A percentile compares a stretch with the other conserved stretches of the same genome.
Evolutionary conservation across 1,284 basidiomycete genomes (phyloP).

Genomic region (Ustilago crameri): DNA sequence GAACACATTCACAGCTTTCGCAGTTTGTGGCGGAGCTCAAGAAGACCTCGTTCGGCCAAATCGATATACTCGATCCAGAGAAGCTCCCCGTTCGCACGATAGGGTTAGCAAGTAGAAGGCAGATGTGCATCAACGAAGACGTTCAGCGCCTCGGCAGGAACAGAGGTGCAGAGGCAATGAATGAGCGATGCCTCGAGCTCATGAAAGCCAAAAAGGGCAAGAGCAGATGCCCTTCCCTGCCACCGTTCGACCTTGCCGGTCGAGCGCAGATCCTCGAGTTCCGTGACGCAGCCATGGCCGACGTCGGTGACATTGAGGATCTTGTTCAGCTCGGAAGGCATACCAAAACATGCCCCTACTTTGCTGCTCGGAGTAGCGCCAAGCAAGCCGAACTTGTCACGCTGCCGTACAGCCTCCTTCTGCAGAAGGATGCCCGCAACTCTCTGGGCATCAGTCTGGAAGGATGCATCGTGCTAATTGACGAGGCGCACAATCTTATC

Average conservation of each 20-base stretch:
- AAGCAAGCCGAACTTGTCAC: slow-evolving; percentile 91
- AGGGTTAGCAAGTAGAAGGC: slow-evolving; percentile 84
- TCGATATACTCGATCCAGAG: slow-evolving; percentile 27
- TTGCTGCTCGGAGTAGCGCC: slow-evolving; percentile 86
- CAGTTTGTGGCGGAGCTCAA: slow-evolving; percentile 88
- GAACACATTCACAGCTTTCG: slow-evolving; percentile 93
- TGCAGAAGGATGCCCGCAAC: slow-evolving; percentile 85
- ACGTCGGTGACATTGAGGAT: slow-evolving; percentile 93
- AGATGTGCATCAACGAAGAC: slow-evolving; percentile 90
- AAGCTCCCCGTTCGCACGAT: slow-evolving; percentile 45
- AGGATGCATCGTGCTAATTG: slow-evolving; percentile 85
- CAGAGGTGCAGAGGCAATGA: slow-evolving; percentile 77
- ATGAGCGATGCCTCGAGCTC: slow-evolving; percentile 90
- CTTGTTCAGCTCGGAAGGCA: slow-evolving; percentile 79
- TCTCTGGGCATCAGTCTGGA: slow-evolving; percentile 80
- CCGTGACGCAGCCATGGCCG: slow-evolving; percentile 81
- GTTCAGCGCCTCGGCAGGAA: slow-evolving; percentile 72
- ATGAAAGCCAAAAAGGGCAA: slow-evolving; percentile 71
- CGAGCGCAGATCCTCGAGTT: slow-evolving; percentile 78
- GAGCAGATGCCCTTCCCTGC: slow-evolving; percentile 78
- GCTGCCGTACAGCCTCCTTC: slow-evolving; percentile 90
- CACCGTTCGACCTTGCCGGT: slow-evolving; percentile 70
- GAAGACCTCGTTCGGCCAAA: slow-evolving; percentile 74
- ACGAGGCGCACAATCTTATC: slow-evolving; percentile 86
- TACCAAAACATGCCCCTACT: slow-evolving; percentile 87